Conservation (phyloP, 192 early-diverging fungal species). For the Kappamyces sp. region DNA sequence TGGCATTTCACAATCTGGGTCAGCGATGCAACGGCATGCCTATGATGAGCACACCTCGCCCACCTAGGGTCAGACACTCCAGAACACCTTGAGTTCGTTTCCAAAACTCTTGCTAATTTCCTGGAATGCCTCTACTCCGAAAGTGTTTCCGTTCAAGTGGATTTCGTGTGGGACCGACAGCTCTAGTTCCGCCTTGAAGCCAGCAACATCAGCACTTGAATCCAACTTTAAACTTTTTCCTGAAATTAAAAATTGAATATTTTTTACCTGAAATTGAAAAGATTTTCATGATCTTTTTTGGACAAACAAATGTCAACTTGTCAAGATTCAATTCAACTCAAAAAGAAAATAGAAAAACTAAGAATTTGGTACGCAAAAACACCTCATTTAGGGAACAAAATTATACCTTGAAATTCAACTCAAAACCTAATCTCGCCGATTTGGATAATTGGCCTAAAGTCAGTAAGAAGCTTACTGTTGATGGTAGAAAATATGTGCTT, state of each 20-base stretch:
- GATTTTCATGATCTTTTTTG: neutral
- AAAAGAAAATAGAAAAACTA: too few relatives aligned
- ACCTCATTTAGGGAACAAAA: too few relatives aligned
- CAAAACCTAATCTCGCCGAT: too few relatives aligned
- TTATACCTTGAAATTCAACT: too few relatives aligned
- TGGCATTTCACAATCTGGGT: conserved; percentile 60
- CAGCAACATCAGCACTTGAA: conserved; percentile 70
- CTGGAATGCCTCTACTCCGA: conserved; percentile 83
- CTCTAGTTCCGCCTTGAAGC: conserved; percentile 65
- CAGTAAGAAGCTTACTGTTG: too few relatives aligned
- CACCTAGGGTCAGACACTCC: too few relatives aligned
- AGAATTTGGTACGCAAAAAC: too few relatives aligned
- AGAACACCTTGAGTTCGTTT: conserved; percentile 14
- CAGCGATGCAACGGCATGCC: neutral
- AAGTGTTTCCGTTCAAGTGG: conserved; percentile 81
- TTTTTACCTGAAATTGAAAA: too few relatives aligned
- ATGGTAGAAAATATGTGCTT: too few relatives aligned
- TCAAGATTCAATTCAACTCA: too few relatives aligned
- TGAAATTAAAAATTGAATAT: conserved; percentile 64
- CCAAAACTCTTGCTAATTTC: conserved; percentile 59
- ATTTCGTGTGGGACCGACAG: conserved; percentile 63
- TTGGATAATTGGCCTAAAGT: too few relatives aligned
- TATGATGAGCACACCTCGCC: neutral
- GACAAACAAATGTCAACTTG: neutral
- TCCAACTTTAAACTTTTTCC: conserved; percentile 85